Evolutionary conservation across 768 basidiomycete species (phyloP).

Genomic region (Kondoa malvinella): DNA sequence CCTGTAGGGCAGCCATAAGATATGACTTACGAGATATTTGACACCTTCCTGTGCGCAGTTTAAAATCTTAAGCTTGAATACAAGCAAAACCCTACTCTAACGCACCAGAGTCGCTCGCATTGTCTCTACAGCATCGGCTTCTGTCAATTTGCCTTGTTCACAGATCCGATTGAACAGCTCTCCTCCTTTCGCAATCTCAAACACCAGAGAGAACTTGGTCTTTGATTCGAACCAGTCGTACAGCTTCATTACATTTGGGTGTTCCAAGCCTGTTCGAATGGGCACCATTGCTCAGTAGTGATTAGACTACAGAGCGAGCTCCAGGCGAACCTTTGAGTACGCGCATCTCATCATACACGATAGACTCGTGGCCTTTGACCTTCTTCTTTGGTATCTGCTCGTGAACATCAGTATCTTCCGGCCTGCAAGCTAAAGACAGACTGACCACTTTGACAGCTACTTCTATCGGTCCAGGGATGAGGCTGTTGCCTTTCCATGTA

Average conservation of each 20-base stretch:
- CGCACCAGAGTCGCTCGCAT: conserved; percentile 31
- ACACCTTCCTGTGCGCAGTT: no score
- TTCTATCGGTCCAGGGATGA: background rate
- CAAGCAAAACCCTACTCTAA: background rate
- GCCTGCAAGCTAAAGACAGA: background rate
- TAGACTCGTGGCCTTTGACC: conserved; percentile 51
- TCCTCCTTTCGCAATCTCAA: conserved; percentile 42
- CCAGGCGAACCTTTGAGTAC: conserved; percentile 42
- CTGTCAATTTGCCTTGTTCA: conserved; percentile 76
- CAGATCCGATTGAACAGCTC: conserved; percentile 84
- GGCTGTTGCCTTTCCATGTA: conserved; percentile 8
- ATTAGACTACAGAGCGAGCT: background rate
- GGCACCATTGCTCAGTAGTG: background rate
- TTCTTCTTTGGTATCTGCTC: conserved; percentile 67
- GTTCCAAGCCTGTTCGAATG: conserved; percentile 45
- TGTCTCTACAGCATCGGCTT: conserved; percentile 67
- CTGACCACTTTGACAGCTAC: conserved; percentile 8
- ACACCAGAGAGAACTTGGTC: conserved; percentile 70
- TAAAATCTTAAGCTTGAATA: background rate
- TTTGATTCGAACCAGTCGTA: conserved; percentile 93
- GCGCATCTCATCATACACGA: conserved; percentile 83
- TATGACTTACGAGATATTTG: background rate
- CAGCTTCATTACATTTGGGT: conserved; percentile 85
- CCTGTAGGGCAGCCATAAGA: no score
- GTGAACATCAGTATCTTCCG: conserved; percentile 35